Base-by-base conservation (phyloP, 176 grass and related monocot species). In the Zoysia japonica region DNA sequence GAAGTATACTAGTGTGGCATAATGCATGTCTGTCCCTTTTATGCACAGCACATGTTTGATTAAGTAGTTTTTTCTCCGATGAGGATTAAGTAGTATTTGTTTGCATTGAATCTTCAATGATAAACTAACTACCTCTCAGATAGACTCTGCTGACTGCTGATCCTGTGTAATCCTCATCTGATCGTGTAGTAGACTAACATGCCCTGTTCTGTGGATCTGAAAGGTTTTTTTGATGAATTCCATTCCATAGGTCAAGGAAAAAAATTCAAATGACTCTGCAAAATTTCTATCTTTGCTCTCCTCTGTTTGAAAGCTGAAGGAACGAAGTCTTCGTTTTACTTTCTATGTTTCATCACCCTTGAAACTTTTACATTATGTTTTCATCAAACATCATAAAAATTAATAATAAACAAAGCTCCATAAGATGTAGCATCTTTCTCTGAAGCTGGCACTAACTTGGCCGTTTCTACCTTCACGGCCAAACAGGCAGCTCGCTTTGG, bases 401-500 rank as follows among this genome's bases (percentile, higher is more conserved):
- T 9, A 63, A 1, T 36, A 17, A 7, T 63, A 64, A 71, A 17
- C n/a, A 17, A 47, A 39, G 15, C 3, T 73, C 43, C 49, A 67
- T 45, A 43, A 72, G 69, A 52, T 9, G 13, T 16, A 9, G 38
- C 49, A 77, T 71, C 46, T 84, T 75, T 52, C 13, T 69, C 20
- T 64, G 11, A 41, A 75, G 48, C 20, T 65, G 57, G 61, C 57
- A 44, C n/a, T 40, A n/a, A 84, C 10, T 48, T 42, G 19, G 69
- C 50, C 47, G 11, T 15, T 70, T 67, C 66, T 61, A 14, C 80
- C 20, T 52, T 70, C 9, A 50, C 72, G 40, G 40, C 65, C 51
- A 60, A 68, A 83, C 87, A 98, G 92, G 61, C 95, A 98, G 85
- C 90, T 98, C 6, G 84, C 90, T 20, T 81, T 84, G 41, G 80